A percentile compares a stretch with the other conserved stretches of the same genome.
Conservation (phyloP, 2,329 filamentous ascomycete genomes). For the Alternaria brassicicola region DNA sequence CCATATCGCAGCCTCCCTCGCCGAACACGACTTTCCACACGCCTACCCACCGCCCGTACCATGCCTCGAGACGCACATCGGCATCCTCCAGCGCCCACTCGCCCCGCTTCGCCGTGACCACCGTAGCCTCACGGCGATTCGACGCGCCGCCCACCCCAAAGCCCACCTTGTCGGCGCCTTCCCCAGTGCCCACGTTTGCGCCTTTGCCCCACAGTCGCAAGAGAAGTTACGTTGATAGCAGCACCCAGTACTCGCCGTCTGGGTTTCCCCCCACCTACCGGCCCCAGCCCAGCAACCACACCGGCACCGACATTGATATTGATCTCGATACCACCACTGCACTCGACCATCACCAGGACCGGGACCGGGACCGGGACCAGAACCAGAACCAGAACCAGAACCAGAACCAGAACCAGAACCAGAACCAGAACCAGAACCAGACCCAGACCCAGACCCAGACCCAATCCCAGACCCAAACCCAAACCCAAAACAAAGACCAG, state of each 20-base stretch:
- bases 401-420: too few relatives aligned
- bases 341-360: neutral
- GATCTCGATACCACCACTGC: neutral
- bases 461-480: too few relatives aligned
- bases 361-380: neutral
- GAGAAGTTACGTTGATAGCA: conserved; percentile 55
- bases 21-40: conserved; percentile 45
- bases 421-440: too few relatives aligned
- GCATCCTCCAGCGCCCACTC: conserved; percentile 38
- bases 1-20: conserved; percentile 46
- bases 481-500: too few relatives aligned
- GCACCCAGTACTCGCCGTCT: conserved; percentile 62
- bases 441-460: neutral
- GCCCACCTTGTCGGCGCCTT: conserved; percentile 27
- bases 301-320: neutral
- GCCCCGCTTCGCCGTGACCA: conserved; percentile 44
- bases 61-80: conserved; percentile 44
- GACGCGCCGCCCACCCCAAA: conserved; percentile 35
- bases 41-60: conserved; percentile 38
- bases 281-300: conserved; percentile 16
- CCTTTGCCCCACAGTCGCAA: conserved; percentile 37
- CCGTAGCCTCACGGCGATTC: conserved; percentile 33
- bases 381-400: neutral
- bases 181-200: conserved; percentile 30
- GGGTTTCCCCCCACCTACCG: conserved; percentile 53